These are phyloP conservation scores for Fusarium sp. DNA, from an alignment of 2,329 filamentous ascomycete species.

Conservation along the genomic window DNA sequence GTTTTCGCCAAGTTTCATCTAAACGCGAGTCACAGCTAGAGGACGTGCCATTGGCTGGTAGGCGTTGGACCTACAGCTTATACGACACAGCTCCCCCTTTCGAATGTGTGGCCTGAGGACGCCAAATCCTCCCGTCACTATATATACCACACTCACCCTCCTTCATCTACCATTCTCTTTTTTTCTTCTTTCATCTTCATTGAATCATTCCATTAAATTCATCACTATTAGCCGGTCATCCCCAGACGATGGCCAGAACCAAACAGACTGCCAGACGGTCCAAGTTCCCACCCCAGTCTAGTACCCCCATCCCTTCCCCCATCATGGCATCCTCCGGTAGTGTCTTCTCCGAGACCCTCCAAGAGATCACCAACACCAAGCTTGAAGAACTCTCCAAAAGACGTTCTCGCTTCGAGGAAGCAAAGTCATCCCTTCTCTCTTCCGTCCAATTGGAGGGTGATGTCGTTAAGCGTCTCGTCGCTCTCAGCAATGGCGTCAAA, in stretches of 20 bases:
- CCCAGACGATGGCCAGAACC: background rate
- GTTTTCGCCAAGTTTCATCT: rapidly evolving
- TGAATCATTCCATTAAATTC: background rate
- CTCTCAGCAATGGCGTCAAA: conserved; percentile 56
- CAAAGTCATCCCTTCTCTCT: conserved; percentile 52
- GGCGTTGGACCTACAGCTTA: conserved; percentile 13
- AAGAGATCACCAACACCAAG: conserved; percentile 61
- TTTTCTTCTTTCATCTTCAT: conserved; percentile 5
- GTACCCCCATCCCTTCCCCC: background rate
- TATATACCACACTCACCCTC: conserved; percentile 30
- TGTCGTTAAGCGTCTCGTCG: conserved; percentile 51
- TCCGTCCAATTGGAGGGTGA: conserved; percentile 48
- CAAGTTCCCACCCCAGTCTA: background rate
- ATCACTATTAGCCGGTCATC: background rate
- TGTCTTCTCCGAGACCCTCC: conserved; percentile 61
- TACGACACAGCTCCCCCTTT: background rate
- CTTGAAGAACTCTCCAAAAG: conserved; percentile 61
- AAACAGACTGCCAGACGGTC: background rate
- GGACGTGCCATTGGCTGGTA: rapidly evolving
- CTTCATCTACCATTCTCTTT: background rate
- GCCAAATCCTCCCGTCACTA: conserved; percentile 15
- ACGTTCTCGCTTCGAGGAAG: conserved; percentile 55
- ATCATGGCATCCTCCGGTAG: conserved; percentile 52
- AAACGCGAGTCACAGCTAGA: background rate
- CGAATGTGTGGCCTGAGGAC: conserved; percentile 42